Base-by-base conservation (phyloP, 352 stramenopile genomes). In the Pythium pectinolyticum region DNA sequence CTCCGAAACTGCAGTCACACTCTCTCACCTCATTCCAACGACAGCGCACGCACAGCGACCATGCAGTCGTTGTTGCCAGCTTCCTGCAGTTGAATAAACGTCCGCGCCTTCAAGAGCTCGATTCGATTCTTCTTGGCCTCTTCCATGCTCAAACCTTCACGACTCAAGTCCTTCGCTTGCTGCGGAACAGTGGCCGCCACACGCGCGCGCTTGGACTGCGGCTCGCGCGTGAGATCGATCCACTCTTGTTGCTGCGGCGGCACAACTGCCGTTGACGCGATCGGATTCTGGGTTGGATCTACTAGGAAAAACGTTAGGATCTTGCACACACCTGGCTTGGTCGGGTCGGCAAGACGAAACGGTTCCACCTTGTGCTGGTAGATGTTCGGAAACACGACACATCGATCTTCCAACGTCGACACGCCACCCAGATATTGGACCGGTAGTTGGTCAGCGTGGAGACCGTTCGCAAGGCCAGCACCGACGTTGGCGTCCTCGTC, bases 281-380 rank as follows among this genome's bases (percentile, higher is more conserved):
- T 62, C 30, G 57, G 35, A 20, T 14, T 30, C 9, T 63, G 22
- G 3, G 27, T 43, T 1, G 27, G 63, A 55, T 69, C 60, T 11
- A 73, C 51, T 3, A 75, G 30, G 30, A 71, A 68, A 52, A 78
- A 75, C 25, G 52, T 58, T 6, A 78, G 27, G 45, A 78, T 73
- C 24, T 73, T 70, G 25, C 58, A 46, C 11, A 59, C 51, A 12
- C 67, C 63, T 1, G 41, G 58, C 39, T 59, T 70, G 22, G 59
- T 56, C 2, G 32, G 24, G 32, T 78, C 71, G 0, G 14, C 53
- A 5, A 78, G 51, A 14, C 66, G 15, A 46, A 78, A 75, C n/a
- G 70, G 67, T 34, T 63, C 62, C 9, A 78, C 46, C 25, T 58
- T 46, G 48, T 73, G 57, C 58, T 74, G 54, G 34, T 74, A 52